A percentile compares a stretch with the other conserved stretches of the same genome.
These are phyloP conservation scores for Phytophthora kernoviae DNA, from an alignment of 352 stramenopile genomes.

Conservation along the genomic window DNA sequence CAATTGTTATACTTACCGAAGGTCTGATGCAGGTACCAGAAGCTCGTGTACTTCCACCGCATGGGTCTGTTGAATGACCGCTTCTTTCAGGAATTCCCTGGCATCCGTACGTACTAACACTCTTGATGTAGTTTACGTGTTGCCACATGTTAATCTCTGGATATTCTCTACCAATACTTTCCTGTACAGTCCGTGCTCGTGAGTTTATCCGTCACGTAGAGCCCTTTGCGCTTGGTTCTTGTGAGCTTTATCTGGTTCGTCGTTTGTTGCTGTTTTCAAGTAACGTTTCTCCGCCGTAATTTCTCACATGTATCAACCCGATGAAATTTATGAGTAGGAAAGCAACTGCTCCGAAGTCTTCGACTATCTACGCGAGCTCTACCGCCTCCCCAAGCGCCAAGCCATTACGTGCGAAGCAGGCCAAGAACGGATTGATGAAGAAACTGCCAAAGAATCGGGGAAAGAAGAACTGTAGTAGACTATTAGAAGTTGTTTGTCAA, in stretches of 20 bases:
- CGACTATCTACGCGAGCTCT: conserved; percentile 63
- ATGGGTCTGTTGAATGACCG: conserved; percentile 69
- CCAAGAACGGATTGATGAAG: neutral
- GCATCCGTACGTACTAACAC: conserved; percentile 43
- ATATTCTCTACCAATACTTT: conserved; percentile 6
- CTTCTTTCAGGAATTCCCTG: conserved; percentile 69
- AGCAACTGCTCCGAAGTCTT: conserved; percentile 66
- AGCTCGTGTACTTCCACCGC: conserved; percentile 76
- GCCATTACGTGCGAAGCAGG: conserved; percentile 38
- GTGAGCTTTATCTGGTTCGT: conserved; percentile 56
- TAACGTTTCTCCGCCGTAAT: neutral
- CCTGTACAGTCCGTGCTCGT: conserved; percentile 44
- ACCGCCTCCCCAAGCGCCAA: conserved; percentile 44
- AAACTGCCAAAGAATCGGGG: conserved; percentile 28
- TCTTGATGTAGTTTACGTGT: neutral
- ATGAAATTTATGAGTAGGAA: conserved; percentile 28
- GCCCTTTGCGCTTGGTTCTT: conserved; percentile 62
- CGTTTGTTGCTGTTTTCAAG: conserved; percentile 9
- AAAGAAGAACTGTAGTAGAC: conserved; percentile 55
- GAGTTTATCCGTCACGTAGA: conserved; percentile 74
- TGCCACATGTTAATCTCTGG: neutral
- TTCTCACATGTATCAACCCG: neutral
- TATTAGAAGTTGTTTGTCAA: no score
- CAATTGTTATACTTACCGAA: neutral
- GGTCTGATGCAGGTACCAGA: conserved; percentile 56